A percentile compares a stretch with the other conserved stretches of the same genome.
These are phyloP conservation scores for Plasmodium chabaudi DNA, from an alignment of 169 alveolate genomes.

Conservation along the genomic window DNA sequence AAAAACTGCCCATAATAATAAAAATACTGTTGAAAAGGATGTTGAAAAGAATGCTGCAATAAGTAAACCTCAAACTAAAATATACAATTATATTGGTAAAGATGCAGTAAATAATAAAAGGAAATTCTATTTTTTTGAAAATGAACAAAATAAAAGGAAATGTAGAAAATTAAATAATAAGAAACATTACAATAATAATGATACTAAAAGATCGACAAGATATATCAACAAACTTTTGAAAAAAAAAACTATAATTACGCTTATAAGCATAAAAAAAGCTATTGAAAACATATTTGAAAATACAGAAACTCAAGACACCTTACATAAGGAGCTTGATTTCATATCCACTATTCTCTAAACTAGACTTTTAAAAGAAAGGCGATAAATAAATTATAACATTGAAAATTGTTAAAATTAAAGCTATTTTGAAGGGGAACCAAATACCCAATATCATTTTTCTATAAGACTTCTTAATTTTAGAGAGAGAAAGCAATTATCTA, in stretches of 20 bases:
- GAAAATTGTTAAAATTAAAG: too few relatives aligned
- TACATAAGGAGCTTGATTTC: not conserved
- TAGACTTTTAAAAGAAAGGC: too few relatives aligned
- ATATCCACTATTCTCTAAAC: too few relatives aligned
- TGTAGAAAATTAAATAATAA: conserved; percentile 62
- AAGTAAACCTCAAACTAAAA: not conserved
- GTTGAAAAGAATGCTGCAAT: not conserved
- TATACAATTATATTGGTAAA: not conserved
- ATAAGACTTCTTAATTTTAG: too few relatives aligned
- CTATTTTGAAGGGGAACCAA: too few relatives aligned
- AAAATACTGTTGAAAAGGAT: conserved; percentile 1
- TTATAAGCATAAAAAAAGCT: conserved; percentile 41
- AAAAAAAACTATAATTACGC: conserved; percentile 47
- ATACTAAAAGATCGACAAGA: conserved; percentile 33
- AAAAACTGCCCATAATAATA: conserved; percentile 8
- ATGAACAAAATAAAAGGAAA: conserved; percentile 59
- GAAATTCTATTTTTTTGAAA: conserved; percentile 53
- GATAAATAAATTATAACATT: too few relatives aligned
- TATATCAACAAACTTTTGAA: conserved; percentile 72
- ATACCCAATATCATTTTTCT: too few relatives aligned
- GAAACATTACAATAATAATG: conserved; percentile 14
- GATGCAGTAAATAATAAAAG: conserved; percentile 17
- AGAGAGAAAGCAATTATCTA: too few relatives aligned
- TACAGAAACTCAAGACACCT: conserved; percentile 7
- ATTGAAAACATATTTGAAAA: conserved; percentile 72